Conservation (phyloP, 2,329 filamentous ascomycete species). For the Dactylellina sp. region DNA sequence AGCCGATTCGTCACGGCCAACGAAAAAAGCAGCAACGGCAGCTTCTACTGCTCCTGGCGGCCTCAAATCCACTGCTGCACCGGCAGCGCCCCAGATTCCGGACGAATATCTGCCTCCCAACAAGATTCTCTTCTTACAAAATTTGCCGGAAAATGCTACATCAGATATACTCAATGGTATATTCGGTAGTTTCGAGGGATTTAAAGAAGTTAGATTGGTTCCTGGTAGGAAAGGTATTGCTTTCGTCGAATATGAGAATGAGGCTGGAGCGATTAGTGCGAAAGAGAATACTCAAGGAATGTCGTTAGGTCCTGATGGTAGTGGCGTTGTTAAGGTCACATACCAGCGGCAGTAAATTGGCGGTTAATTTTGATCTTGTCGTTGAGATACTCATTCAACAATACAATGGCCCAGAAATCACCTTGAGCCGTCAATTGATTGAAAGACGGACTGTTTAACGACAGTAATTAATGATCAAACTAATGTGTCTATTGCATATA, state of each 20-base stretch:
- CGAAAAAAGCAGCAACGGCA: conserved; percentile 66
- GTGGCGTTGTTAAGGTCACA: conserved; percentile 89
- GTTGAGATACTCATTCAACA: not conserved
- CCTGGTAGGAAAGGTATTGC: conserved; percentile 88
- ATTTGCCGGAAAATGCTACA: conserved; percentile 87
- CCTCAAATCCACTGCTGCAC: conserved; percentile 78
- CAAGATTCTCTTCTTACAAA: conserved; percentile 94
- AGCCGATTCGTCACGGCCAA: conserved; percentile 62
- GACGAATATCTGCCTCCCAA: conserved; percentile 98
- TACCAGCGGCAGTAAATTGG: conserved; percentile 85
- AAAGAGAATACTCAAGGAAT: conserved; percentile 94
- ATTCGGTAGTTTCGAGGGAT: conserved; percentile 91
- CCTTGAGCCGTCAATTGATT: too few relatives aligned
- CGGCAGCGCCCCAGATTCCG: conserved; percentile 80
- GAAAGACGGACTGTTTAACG: too few relatives aligned
- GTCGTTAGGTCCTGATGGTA: conserved; percentile 75
- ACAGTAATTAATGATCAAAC: not conserved
- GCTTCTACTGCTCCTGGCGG: conserved; percentile 73
- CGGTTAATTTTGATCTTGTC: not conserved
- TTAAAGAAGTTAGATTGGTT: conserved; percentile 90
- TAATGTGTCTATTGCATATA: not conserved
- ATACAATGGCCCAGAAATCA: not conserved
- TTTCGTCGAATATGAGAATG: conserved; percentile 95
- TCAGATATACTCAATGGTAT: conserved; percentile 81
- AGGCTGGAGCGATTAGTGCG: conserved; percentile 87